A percentile compares a stretch with the other conserved stretches of the same genome.
Evolutionary conservation across 2,329 filamentous ascomycete species (phyloP).

Genomic region (Bretziella fagacearum): DNA sequence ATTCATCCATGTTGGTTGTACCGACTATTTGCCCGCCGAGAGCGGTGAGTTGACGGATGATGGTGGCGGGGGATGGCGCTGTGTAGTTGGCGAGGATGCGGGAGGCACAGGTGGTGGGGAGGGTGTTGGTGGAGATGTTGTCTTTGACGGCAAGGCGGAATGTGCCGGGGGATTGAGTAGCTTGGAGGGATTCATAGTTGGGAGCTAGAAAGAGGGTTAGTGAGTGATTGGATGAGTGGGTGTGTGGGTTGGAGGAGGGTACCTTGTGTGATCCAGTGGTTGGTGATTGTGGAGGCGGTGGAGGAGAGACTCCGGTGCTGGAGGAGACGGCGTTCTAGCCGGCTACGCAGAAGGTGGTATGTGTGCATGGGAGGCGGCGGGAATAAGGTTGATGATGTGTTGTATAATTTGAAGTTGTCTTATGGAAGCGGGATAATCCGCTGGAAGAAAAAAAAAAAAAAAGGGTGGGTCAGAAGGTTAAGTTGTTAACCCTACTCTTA

Average conservation of each 20-base stretch:
- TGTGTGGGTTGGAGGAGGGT: background rate
- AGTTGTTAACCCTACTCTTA: too few species aligned
- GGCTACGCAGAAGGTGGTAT: too few species aligned
- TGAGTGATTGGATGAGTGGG: background rate
- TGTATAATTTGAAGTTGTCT: too few species aligned
- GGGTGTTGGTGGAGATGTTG: conserved; percentile 49
- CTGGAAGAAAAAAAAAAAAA: too few species aligned
- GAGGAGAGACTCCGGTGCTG: too few species aligned
- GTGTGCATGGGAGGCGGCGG: too few species aligned
- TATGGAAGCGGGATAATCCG: too few species aligned
- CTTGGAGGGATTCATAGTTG: background rate
- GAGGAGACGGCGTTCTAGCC: too few species aligned
- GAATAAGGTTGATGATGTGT: too few species aligned
- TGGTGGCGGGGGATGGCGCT: conserved; percentile 69
- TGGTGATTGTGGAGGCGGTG: too few species aligned
- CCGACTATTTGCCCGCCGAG: conserved; percentile 48
- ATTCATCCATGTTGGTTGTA: conserved; percentile 91
- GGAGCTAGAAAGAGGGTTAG: background rate
- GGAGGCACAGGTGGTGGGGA: conserved; percentile 74
- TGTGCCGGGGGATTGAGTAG: conserved; percentile 4
- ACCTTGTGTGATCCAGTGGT: background rate
- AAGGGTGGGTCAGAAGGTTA: too few species aligned
- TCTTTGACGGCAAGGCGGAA: conserved; percentile 52
- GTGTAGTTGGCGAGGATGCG: conserved; percentile 50
- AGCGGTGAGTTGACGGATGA: conserved; percentile 49